phyloP scores from a whole-genome alignment of 148 eudicot genomes.

The Chenopodium berlandieri region DNA sequence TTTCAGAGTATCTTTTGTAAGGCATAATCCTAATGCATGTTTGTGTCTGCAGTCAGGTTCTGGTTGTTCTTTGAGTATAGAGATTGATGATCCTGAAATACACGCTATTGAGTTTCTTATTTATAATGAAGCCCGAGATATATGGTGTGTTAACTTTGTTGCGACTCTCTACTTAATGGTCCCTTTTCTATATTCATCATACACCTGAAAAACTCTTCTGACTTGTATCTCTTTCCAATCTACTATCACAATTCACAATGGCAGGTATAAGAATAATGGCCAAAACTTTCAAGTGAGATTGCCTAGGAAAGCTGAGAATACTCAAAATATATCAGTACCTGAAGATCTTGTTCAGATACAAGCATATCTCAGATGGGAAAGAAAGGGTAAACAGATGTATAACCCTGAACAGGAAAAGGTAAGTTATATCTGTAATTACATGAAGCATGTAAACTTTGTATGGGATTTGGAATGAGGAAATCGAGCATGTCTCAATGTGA shows the following conservation, averaged over 20 bases:
- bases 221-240: conserved; percentile 1
- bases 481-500: not conserved
- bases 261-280: conserved; percentile 87
- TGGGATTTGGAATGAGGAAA: not conserved
- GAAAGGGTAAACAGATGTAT: conserved; percentile 90
- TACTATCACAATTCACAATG: conserved; percentile 8
- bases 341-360: conserved; percentile 97
- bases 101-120: conserved; percentile 91
- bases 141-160: conserved; percentile 47
- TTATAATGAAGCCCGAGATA: conserved; percentile 71
- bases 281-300: conserved; percentile 66
- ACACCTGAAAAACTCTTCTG: not conserved
- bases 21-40: conserved; percentile 9
- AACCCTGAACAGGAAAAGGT: conserved; percentile 84
- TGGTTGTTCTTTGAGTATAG: conserved; percentile 54
- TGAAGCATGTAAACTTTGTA: not conserved
- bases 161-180: not conserved
- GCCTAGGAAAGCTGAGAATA: conserved; percentile 43
- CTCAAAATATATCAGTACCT: conserved; percentile 60
- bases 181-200: not conserved
- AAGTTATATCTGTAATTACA: not conserved
- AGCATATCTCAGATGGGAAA: conserved; percentile 95
- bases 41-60: conserved; percentile 64
- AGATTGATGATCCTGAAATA: conserved; percentile 81
- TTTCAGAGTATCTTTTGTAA: not conserved